These are phyloP conservation scores for Leccinum aurantiacum DNA, from an alignment of 768 basidiomycete genomes.

Conservation along the genomic window DNA sequence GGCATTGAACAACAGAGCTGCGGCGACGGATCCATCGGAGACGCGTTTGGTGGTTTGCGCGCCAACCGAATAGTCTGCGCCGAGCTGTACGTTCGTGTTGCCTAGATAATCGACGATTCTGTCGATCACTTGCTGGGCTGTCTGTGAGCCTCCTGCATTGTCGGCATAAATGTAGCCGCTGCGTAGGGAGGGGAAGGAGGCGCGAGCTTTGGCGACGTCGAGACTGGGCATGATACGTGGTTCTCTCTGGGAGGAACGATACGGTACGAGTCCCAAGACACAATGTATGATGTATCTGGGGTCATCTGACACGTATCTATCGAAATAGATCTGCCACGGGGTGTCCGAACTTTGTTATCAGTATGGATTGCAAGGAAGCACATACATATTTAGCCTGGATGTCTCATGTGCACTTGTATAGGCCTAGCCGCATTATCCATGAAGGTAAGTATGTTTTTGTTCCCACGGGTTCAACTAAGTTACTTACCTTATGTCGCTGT, in stretches of 20 bases:
- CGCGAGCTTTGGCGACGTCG: constrained; percentile 52
- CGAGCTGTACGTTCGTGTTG: constrained; percentile 73
- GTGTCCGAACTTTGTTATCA: too few relatives aligned
- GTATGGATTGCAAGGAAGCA: too few relatives aligned
- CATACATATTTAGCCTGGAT: too few relatives aligned
- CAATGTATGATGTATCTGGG: neutral
- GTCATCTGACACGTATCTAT: constrained; percentile 4
- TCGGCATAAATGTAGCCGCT: constrained; percentile 68
- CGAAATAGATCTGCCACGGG: too few relatives aligned
- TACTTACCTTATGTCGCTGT: neutral
- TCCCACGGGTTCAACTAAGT: too few relatives aligned
- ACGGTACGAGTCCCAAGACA: neutral
- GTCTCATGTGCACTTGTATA: constrained; percentile 18
- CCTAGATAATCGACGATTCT: constrained; percentile 65
- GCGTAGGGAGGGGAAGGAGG: constrained; percentile 61
- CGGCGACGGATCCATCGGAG: constrained; percentile 48
- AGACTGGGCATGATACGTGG: constrained; percentile 28
- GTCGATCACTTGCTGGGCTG: constrained; percentile 53
- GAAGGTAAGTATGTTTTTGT: too few relatives aligned
- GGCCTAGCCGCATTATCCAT: too few relatives aligned
- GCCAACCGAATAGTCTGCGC: constrained; percentile 66
- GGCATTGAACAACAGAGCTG: constrained; percentile 64
- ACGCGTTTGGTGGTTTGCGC: constrained; percentile 52
- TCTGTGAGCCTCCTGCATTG: constrained; percentile 77
- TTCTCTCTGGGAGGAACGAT: neutral